These are phyloP conservation scores for Bolboschoenoplectus hybrid DNA, from an alignment of 202 grass and related monocot genomes.

Conservation along the genomic window DNA sequence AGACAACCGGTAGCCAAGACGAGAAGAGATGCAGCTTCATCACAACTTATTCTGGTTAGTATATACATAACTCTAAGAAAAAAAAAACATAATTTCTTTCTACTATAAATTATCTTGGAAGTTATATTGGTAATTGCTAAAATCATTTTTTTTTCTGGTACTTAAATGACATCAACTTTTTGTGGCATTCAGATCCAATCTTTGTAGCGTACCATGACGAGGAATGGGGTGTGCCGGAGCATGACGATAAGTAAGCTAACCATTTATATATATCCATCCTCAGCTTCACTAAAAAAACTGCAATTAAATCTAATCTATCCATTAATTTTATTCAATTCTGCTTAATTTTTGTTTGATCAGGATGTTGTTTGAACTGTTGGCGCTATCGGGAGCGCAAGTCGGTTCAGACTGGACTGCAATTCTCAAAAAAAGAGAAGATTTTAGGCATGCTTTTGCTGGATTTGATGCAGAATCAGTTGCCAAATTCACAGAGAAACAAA, in stretches of 20 bases:
- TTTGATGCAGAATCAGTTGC: conserved; percentile 72
- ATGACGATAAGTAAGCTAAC: conserved; percentile 69
- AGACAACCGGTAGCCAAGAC: conserved; percentile 33
- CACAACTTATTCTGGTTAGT: conserved; percentile 73
- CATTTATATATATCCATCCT: background rate
- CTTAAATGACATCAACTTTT: background rate
- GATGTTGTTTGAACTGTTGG: conserved; percentile 86
- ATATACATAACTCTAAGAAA: background rate
- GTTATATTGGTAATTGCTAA: background rate
- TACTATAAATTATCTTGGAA: background rate
- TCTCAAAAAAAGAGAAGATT: conserved; percentile 75
- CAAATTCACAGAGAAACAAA: conserved; percentile 83
- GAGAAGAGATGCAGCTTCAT: conserved; percentile 99
- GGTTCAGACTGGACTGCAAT: conserved; percentile 93
- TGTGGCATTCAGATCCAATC: conserved; percentile 52
- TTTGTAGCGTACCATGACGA: conserved; percentile 89
- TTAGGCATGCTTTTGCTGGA: conserved; percentile 78
- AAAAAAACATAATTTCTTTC: background rate
- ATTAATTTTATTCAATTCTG: background rate
- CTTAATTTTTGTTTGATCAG: conserved; percentile 40
- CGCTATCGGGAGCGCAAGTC: conserved; percentile 82
- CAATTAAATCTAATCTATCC: background rate
- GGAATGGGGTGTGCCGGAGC: conserved; percentile 90
- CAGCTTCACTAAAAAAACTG: background rate
- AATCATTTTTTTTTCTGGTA: background rate